A percentile compares a stretch with the other conserved stretches of the same genome.
These are phyloP conservation scores for Corymbia maculata DNA, from an alignment of 345 rosid genomes.

Conservation along the genomic window DNA sequence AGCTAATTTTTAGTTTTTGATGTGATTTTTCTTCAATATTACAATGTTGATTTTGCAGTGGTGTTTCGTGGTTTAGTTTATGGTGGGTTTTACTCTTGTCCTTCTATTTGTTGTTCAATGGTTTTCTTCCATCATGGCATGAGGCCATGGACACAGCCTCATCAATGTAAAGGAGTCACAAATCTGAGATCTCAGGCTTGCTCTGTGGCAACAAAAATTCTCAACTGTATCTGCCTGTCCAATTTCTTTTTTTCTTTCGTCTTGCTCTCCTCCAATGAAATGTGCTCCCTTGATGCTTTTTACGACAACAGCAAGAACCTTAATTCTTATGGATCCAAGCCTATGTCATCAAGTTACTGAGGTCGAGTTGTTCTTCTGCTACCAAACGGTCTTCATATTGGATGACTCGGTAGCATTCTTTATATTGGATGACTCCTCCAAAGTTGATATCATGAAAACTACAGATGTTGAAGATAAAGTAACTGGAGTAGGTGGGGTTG, in stretches of 20 bases:
- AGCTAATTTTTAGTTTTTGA: background rate
- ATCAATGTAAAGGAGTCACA: background rate
- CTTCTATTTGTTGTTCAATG: background rate
- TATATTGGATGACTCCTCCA: background rate
- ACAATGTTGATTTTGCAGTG: background rate
- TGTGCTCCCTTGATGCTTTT: background rate
- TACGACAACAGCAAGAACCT: background rate
- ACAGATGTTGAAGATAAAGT: background rate
- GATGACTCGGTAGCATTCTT: background rate
- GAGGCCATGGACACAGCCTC: background rate
- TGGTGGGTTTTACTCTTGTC: background rate
- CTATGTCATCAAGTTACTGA: background rate
- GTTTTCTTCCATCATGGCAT: background rate
- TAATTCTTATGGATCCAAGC: background rate
- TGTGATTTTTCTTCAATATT: background rate
- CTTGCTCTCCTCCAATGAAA: background rate
- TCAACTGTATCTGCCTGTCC: background rate
- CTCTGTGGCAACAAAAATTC: background rate
- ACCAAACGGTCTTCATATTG: background rate
- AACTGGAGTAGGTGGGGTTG: background rate
- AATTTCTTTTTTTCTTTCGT: background rate
- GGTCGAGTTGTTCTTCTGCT: background rate
- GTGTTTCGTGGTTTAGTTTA: background rate
- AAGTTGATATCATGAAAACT: background rate
- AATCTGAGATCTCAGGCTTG: background rate